phyloP scores from a whole-genome alignment of 371 early-diverging fungal species.

The Mortierella sp. region DNA sequence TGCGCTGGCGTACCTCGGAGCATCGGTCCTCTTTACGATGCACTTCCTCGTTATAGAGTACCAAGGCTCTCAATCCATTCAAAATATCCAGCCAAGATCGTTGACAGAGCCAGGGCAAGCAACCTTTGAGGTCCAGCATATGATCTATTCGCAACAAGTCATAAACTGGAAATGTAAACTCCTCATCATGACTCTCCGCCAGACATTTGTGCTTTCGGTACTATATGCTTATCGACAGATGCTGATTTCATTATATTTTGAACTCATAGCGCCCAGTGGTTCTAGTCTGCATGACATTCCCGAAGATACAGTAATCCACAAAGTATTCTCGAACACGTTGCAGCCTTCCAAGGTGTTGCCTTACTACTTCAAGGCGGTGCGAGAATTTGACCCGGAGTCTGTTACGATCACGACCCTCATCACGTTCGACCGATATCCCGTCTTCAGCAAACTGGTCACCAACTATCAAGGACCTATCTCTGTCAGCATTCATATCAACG shows the following conservation, averaged over 20 bases:
- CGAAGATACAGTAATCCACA: slow-evolving; percentile 48
- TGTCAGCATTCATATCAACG: slow-evolving; percentile 72
- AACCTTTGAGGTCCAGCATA: slow-evolving; percentile 41
- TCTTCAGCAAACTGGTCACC: slow-evolving; percentile 65
- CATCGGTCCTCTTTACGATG: slow-evolving; percentile 34
- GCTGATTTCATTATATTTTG: background rate
- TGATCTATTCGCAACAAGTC: slow-evolving; percentile 30
- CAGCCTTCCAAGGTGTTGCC: slow-evolving; percentile 71
- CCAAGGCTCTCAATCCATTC: slow-evolving; percentile 7
- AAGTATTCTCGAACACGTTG: slow-evolving; percentile 72
- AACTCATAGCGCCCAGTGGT: slow-evolving; percentile 5
- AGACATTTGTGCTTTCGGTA: no score
- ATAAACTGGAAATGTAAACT: slow-evolving; percentile 38
- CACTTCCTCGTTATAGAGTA: slow-evolving; percentile 20
- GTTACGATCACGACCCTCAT: slow-evolving; percentile 63
- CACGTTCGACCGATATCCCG: slow-evolving; percentile 61
- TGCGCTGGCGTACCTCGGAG: slow-evolving; percentile 32
- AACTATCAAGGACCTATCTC: slow-evolving; percentile 77
- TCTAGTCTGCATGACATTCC: slow-evolving; percentile 16
- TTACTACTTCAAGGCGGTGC: slow-evolving; percentile 65
- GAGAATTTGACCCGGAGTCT: slow-evolving; percentile 53
- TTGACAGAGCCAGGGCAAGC: slow-evolving; percentile 41
- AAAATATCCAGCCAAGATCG: slow-evolving; percentile 13
- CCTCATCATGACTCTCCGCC: no score
- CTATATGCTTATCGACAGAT: no score